Evolutionary conservation across 2,329 filamentous ascomycete species (phyloP).

Genomic region (Pseudocercospora cruenta): DNA sequence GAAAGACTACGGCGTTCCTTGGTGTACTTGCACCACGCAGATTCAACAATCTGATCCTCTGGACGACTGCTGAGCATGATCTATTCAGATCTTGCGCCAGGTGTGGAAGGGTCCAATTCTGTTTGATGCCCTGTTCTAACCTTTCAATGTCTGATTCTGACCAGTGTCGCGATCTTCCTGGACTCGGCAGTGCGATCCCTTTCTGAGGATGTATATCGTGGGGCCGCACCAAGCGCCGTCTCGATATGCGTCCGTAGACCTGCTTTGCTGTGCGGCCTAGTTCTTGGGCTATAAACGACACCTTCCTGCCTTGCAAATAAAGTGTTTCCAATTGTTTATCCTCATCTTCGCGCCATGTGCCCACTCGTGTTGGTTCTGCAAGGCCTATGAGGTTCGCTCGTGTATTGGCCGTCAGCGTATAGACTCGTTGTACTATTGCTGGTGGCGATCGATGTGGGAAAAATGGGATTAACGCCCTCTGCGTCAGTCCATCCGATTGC

Average conservation of each 20-base stretch:
- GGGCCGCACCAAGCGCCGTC: background rate
- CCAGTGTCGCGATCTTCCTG: background rate
- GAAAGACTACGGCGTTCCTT: too few relatives aligned
- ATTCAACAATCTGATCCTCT: too few relatives aligned
- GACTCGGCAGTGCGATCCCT: background rate
- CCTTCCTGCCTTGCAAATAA: background rate
- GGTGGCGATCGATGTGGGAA: background rate
- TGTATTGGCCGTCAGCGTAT: background rate
- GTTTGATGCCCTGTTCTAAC: background rate
- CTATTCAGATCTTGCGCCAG: too few relatives aligned
- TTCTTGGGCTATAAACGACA: background rate
- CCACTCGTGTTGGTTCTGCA: background rate
- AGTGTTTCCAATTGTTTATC: background rate
- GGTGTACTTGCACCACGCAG: too few relatives aligned
- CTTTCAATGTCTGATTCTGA: background rate
- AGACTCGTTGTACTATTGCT: background rate
- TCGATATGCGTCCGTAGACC: background rate
- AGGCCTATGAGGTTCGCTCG: background rate
- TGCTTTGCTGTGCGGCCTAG: background rate
- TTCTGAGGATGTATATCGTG: background rate
- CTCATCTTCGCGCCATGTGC: background rate
- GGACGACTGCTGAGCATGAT: too few relatives aligned
- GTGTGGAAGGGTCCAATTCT: background rate
- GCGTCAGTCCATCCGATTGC: background rate
- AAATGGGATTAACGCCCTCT: background rate